These are phyloP conservation scores for Hypoxylon subgilvum DNA, from an alignment of 495 filamentous ascomycete genomes.

Conservation along the genomic window DNA sequence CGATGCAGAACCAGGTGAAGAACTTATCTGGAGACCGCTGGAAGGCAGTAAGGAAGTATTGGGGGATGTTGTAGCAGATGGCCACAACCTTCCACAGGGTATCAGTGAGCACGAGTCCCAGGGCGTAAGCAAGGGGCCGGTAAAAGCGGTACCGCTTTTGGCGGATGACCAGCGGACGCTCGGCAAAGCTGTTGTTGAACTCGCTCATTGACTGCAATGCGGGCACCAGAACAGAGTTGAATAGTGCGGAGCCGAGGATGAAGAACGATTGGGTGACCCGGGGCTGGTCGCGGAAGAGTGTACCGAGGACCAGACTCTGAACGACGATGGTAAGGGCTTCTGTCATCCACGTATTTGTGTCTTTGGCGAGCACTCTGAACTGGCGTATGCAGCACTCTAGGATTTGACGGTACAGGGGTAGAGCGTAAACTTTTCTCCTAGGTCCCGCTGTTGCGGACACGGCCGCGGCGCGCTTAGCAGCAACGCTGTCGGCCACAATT, in stretches of 20 bases:
- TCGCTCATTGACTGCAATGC: constrained; percentile 55
- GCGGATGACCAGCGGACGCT: constrained; percentile 68
- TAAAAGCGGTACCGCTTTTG: constrained; percentile 70
- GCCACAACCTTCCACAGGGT: constrained; percentile 61
- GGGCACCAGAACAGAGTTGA: constrained; percentile 54
- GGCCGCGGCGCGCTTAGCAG: background rate
- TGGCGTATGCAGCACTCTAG: constrained; percentile 23
- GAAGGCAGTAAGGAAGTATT: constrained; percentile 64
- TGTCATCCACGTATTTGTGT: constrained; percentile 30
- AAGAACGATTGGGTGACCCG: constrained; percentile 12
- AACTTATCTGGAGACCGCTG: constrained; percentile 62
- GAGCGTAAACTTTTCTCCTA: too few relatives aligned
- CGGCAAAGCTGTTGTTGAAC: constrained; percentile 66
- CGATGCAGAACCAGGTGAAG: constrained; percentile 66
- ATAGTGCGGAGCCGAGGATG: constrained; percentile 43
- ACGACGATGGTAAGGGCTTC: constrained; percentile 33
- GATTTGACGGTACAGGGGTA: constrained; percentile 28
- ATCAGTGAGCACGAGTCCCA: constrained; percentile 65
- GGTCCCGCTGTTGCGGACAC: background rate
- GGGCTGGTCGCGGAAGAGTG: constrained; percentile 37
- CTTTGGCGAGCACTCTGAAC: constrained; percentile 25
- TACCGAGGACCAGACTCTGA: constrained; percentile 38
- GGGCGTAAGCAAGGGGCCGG: constrained; percentile 64
- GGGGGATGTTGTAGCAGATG: constrained; percentile 59
- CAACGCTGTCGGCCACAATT: background rate